Conservation (phyloP, 768 basidiomycete species). For the Suillus alpinus region DNA sequence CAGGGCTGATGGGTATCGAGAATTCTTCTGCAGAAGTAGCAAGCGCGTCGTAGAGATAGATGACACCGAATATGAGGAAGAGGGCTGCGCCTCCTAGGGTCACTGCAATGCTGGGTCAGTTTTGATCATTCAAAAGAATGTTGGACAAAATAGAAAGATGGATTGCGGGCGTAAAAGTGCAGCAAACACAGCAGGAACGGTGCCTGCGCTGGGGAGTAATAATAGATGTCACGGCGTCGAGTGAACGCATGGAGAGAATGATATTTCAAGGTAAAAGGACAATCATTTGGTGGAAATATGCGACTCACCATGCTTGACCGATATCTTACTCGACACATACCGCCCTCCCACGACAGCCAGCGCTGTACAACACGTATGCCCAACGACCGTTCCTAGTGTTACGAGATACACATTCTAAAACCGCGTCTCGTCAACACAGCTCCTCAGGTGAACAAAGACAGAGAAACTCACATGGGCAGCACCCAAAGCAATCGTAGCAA, state of each 20-base stretch:
- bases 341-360: constrained; percentile 92
- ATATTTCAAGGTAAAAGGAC: constrained; percentile 34
- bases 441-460: not conserved
- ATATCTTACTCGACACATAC: constrained; percentile 90
- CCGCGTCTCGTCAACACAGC: not conserved
- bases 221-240: constrained; percentile 60
- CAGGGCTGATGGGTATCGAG: constrained; percentile 10
- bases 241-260: constrained; percentile 64
- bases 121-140: not conserved
- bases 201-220: constrained; percentile 75
- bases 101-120: constrained; percentile 43
- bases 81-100: constrained; percentile 80
- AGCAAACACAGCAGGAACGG: constrained; percentile 54
- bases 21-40: constrained; percentile 18
- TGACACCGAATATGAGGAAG: constrained; percentile 80
- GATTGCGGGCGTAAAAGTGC: constrained; percentile 34
- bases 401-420: constrained; percentile 89
- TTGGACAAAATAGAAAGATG: too few species aligned
- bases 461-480: constrained; percentile 19
- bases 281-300: not conserved
- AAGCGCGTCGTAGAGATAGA: constrained; percentile 73
- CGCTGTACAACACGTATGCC: constrained; percentile 82
- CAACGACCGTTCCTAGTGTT: constrained; percentile 84
- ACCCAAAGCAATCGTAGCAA: constrained; percentile 81
- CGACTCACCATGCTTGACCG: constrained; percentile 54